Evolutionary conservation across 371 early-diverging fungal genomes (phyloP).

Genomic region (Rhizopus arrhizus): DNA sequence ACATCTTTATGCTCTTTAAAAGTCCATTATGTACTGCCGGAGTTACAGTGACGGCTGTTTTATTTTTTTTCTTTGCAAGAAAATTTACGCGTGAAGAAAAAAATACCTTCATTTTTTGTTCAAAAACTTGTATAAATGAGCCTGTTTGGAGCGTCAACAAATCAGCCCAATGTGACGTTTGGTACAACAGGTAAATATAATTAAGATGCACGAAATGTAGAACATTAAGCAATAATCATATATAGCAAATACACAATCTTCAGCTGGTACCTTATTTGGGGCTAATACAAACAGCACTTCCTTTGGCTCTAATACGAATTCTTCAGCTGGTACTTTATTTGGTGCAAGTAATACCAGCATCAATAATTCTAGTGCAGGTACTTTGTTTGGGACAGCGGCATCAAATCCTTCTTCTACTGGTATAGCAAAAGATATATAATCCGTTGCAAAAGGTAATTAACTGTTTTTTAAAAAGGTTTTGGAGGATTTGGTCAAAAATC

Average conservation of each 20-base stretch:
- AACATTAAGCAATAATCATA: neutral
- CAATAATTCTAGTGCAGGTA: conserved; percentile 32
- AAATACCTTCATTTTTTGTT: conserved; percentile 3
- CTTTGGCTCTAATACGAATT: conserved; percentile 8
- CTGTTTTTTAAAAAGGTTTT: conserved; percentile 1
- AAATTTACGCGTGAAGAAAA: conserved; percentile 6
- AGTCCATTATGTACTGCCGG: neutral
- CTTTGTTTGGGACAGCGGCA: conserved; percentile 37
- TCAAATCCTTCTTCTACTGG: conserved; percentile 35
- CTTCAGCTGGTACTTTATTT: conserved; percentile 27
- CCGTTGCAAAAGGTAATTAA: neutral
- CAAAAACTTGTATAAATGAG: neutral
- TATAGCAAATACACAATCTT: conserved; percentile 31
- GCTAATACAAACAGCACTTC: conserved; percentile 12
- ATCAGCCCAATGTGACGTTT: conserved; percentile 3
- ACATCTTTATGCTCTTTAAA: no score
- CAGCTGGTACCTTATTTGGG: conserved; percentile 42
- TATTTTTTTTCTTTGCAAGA: conserved; percentile 1
- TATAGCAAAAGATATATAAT: conserved; percentile 9
- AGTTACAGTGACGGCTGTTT: conserved; percentile 1
- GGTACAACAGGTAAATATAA: conserved; percentile 1
- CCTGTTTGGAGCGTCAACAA: conserved; percentile 5
- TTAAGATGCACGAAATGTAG: conserved; percentile 8
- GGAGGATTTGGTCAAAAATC: conserved; percentile 22
- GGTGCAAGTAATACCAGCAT: conserved; percentile 10